Conservation (phyloP, 129 eudicot genomes). For the Lonicera japonica region DNA sequence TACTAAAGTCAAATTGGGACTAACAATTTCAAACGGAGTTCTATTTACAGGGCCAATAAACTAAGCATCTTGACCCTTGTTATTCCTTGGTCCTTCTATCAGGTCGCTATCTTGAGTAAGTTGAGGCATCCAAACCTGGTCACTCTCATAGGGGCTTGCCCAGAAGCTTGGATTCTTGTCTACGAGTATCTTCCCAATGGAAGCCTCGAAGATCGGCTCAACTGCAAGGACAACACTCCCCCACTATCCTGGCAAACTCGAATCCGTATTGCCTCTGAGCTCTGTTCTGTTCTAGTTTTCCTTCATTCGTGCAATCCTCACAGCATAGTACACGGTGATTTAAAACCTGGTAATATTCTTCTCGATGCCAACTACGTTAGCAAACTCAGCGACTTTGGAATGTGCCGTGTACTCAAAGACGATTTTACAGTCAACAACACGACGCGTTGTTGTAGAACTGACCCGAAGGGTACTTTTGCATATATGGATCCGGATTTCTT, state of each 20-base stretch:
- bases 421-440: constrained; percentile 44
- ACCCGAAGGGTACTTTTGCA: constrained; percentile 67
- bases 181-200: constrained; percentile 86
- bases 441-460: constrained; percentile 37
- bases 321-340: constrained; percentile 67
- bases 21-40: too few species aligned
- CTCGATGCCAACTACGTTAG: constrained; percentile 58
- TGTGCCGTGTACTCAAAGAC: constrained; percentile 51
- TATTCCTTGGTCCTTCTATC: background rate
- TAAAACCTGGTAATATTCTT: constrained; percentile 78
- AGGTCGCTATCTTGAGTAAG: constrained; percentile 85
- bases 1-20: too few species aligned
- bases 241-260: constrained; percentile 90
- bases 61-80: background rate
- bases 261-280: constrained; percentile 74
- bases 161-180: constrained; percentile 60
- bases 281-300: constrained; percentile 80
- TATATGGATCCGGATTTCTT: constrained; percentile 88
- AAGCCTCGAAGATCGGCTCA: constrained; percentile 91
- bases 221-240: constrained; percentile 70
- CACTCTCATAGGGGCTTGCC: constrained; percentile 82
- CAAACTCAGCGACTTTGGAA: constrained; percentile 86
- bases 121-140: constrained; percentile 88
- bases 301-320: constrained; percentile 52
- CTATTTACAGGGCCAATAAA: too few species aligned